Conservation (phyloP, 2,329 filamentous ascomycete genomes). For the Atkinsonella hypoxylon region DNA sequence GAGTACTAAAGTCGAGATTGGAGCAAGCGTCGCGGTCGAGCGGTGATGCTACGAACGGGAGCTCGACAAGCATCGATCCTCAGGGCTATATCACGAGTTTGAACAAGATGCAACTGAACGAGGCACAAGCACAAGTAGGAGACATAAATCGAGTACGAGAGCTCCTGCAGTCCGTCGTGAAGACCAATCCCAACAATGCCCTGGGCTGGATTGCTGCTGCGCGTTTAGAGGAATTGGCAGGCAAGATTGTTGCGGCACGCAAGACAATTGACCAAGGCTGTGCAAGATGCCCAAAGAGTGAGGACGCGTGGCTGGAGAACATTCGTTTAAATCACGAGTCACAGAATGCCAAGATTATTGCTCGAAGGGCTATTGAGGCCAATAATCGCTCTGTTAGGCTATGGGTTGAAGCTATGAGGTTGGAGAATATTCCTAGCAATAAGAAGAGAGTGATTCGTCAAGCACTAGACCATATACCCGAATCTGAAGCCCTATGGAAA, state of each 20-base stretch:
- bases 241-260: slow-evolving; percentile 79
- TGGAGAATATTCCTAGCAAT: slow-evolving; percentile 70
- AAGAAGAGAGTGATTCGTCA: slow-evolving; percentile 90
- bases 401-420: slow-evolving; percentile 91
- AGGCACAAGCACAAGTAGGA: slow-evolving; percentile 73
- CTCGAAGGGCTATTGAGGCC: slow-evolving; percentile 81
- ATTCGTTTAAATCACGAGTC: slow-evolving; percentile 78
- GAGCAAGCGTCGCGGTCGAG: slow-evolving; percentile 74
- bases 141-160: slow-evolving; percentile 91
- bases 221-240: slow-evolving; percentile 81
- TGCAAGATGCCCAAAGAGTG: slow-evolving; percentile 81
- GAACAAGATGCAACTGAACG: slow-evolving; percentile 66
- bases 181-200: slow-evolving; percentile 89
- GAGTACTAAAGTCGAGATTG: slow-evolving; percentile 85
- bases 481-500: slow-evolving; percentile 97
- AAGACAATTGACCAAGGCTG: slow-evolving; percentile 83
- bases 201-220: slow-evolving; percentile 94
- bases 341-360: slow-evolving; percentile 91
- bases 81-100: slow-evolving; percentile 93
- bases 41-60: slow-evolving; percentile 57
- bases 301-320: slow-evolving; percentile 93
- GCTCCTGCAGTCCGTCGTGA: slow-evolving; percentile 90
- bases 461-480: slow-evolving; percentile 82
- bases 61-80: slow-evolving; percentile 81
- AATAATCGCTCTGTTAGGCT: slow-evolving; percentile 80